Percentiles rank a stretch among this genome's conserved stretches.
These are phyloP conservation scores for Mycena pura DNA, from an alignment of 768 basidiomycete genomes.

Conservation along the genomic window DNA sequence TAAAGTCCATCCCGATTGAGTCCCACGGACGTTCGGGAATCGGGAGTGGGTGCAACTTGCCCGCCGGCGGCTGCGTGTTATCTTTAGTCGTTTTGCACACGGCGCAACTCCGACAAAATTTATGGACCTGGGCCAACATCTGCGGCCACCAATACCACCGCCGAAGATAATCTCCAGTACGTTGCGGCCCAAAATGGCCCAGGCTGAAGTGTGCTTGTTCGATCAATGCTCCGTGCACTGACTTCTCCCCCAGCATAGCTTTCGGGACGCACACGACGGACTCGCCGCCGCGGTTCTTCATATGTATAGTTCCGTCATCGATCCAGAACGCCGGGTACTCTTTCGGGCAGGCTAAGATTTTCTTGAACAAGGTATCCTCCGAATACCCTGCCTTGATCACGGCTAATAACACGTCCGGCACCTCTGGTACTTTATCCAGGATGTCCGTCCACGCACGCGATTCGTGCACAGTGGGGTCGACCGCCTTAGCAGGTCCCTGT, in stretches of 20 bases:
- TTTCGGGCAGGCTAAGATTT: background rate
- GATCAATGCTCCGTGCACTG: background rate
- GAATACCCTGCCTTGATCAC: background rate
- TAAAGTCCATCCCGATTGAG: too few relatives aligned
- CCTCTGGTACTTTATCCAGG: too few relatives aligned
- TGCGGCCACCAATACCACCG: background rate
- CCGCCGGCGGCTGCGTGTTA: background rate
- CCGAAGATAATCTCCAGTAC: background rate
- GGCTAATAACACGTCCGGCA: background rate
- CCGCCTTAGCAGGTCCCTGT: background rate
- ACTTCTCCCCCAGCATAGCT: background rate
- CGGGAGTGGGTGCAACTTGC: background rate
- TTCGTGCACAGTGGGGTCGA: background rate
- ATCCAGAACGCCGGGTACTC: background rate
- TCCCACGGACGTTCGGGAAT: constrained; percentile 23
- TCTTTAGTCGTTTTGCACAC: background rate
- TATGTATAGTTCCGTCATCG: background rate
- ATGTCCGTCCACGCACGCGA: background rate
- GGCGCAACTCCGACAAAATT: background rate
- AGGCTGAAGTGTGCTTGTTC: background rate
- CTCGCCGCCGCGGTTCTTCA: background rate
- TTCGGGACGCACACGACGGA: background rate
- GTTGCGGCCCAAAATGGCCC: background rate
- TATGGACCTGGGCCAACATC: background rate
- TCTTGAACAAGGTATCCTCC: background rate